phyloP scores from a whole-genome alignment of 106 monocot genomes.

The Allium sativum region DNA sequence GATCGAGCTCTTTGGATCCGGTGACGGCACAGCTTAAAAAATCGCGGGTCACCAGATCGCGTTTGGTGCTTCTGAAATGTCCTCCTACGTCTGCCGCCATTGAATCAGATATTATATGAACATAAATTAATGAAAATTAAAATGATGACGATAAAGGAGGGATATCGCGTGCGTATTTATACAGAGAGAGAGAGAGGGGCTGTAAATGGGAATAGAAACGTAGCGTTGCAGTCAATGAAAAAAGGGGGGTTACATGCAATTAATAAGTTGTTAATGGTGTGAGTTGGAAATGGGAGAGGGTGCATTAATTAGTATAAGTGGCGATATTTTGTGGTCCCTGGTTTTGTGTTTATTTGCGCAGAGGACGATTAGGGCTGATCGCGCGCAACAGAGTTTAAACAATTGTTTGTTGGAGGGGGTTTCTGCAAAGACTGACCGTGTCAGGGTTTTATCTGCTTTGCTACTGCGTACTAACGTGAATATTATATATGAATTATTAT shows the following conservation, averaged over 20 bases:
- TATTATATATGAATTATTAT: too few species aligned
- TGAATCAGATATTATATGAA: neutral
- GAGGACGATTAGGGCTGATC: too few species aligned
- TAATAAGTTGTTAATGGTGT: neutral
- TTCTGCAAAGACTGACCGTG: too few species aligned
- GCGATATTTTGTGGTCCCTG: slow-evolving; percentile 5
- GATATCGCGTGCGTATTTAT: neutral
- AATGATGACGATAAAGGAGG: neutral
- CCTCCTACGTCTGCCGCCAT: slow-evolving; percentile 35
- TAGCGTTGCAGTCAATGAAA: neutral
- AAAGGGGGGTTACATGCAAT: neutral
- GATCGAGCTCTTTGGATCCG: slow-evolving; percentile 24
- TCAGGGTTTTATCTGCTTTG: too few species aligned
- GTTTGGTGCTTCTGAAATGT: slow-evolving; percentile 8
- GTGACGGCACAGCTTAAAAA: slow-evolving; percentile 13
- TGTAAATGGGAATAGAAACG: neutral
- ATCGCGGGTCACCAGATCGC: slow-evolving; percentile 17
- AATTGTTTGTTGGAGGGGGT: too few species aligned
- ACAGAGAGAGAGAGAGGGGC: neutral
- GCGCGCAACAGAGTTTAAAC: too few species aligned
- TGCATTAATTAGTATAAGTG: neutral
- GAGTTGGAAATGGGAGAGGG: neutral
- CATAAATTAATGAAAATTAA: neutral
- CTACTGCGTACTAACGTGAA: too few species aligned
- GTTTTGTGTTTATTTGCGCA: neutral